Evolutionary conservation across 352 stramenopile genomes (phyloP).

Genomic region (Phytophthora idaei): DNA sequence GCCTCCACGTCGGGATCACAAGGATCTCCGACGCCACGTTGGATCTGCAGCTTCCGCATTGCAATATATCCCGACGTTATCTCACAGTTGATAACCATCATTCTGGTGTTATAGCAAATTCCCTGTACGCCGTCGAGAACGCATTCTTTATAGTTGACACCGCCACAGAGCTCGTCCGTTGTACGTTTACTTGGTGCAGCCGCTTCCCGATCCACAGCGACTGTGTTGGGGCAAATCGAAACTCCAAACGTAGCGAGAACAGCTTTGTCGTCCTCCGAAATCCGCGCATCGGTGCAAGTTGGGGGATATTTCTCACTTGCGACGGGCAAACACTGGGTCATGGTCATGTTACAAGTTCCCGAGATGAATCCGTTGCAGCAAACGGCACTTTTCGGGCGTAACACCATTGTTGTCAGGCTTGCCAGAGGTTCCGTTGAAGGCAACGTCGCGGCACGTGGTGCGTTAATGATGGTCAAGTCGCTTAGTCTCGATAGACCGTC

Average conservation of each 20-base stretch:
- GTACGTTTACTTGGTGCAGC: conserved; percentile 30
- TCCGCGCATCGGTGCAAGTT: conserved; percentile 23
- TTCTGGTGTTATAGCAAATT: conserved; percentile 46
- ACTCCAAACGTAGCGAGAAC: conserved; percentile 3
- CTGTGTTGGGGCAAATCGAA: conserved; percentile 13
- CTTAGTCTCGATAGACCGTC: conserved; percentile 24
- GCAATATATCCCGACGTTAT: conserved; percentile 17
- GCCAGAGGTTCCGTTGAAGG: conserved; percentile 25
- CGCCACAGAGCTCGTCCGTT: conserved; percentile 37
- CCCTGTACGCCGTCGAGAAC: conserved; percentile 24
- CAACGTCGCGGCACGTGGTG: conserved; percentile 6
- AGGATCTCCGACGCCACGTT: conserved; percentile 22
- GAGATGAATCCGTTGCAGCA: conserved; percentile 47
- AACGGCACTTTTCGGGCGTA: conserved; percentile 28
- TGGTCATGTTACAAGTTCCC: conserved; percentile 27
- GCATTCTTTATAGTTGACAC: conserved; percentile 40
- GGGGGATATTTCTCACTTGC: conserved; percentile 23
- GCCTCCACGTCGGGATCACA: conserved; percentile 40
- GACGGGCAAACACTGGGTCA: conserved; percentile 31
- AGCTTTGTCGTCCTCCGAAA: conserved; percentile 13
- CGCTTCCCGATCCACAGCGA: conserved; percentile 11
- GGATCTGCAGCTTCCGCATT: conserved; percentile 44
- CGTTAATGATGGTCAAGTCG: conserved; percentile 30
- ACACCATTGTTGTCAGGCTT: conserved; percentile 24
- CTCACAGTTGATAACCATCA: conserved; percentile 45